A percentile compares a stretch with the other conserved stretches of the same genome.
These are phyloP conservation scores for Oehlia diaphana DNA, from an alignment of 192 early-diverging fungal species.

Conservation along the genomic window DNA sequence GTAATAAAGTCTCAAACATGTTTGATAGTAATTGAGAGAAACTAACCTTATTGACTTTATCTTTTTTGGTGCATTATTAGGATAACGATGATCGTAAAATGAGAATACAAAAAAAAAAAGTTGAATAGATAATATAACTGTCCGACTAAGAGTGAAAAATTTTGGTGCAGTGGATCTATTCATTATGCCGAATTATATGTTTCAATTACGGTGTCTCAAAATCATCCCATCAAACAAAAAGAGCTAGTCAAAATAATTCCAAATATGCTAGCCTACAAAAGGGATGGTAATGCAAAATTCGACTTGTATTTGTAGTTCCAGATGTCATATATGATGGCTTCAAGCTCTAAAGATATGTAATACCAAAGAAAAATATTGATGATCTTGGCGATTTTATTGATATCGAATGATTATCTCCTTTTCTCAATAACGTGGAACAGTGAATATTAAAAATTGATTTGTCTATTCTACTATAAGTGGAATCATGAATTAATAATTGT, in stretches of 20 bases:
- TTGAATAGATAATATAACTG: too few relatives aligned
- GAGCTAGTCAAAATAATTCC: background rate
- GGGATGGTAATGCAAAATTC: background rate
- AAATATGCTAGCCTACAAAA: slow-evolving; percentile 13
- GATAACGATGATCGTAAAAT: too few relatives aligned
- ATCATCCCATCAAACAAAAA: background rate
- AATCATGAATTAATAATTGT: too few relatives aligned
- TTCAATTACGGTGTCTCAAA: background rate
- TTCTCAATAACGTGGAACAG: slow-evolving; percentile 11
- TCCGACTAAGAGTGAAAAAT: background rate
- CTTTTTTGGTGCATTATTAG: too few relatives aligned
- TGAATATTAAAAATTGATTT: slow-evolving; percentile 1
- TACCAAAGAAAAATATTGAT: background rate
- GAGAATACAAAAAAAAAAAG: too few relatives aligned
- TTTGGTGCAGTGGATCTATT: slow-evolving; percentile 15
- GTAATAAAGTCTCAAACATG: too few relatives aligned
- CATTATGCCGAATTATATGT: background rate
- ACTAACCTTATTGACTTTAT: too few relatives aligned
- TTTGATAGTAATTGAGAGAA: too few relatives aligned
- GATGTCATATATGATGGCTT: slow-evolving; percentile 11
- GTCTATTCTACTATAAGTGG: too few relatives aligned
- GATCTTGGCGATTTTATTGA: background rate
- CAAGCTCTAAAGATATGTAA: too few relatives aligned
- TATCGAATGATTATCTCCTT: background rate
- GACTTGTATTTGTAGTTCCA: background rate